phyloP scores from a whole-genome alignment of 2,329 filamentous ascomycete species.

The Pestalotiopsis sp. region DNA sequence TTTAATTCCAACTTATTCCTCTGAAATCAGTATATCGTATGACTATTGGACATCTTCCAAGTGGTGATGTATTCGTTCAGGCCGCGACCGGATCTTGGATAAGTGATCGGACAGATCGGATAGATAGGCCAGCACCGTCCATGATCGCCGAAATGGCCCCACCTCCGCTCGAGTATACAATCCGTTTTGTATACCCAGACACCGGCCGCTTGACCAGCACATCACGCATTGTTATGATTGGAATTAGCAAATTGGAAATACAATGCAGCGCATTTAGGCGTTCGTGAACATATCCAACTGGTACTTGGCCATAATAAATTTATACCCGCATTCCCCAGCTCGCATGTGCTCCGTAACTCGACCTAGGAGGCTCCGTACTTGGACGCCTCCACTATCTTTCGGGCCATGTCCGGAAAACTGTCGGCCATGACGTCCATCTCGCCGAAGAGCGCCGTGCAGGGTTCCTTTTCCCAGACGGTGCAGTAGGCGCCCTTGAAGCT shows the following conservation, averaged over 20 bases:
- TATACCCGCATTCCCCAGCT: neutral
- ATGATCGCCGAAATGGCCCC: neutral
- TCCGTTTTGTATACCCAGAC: neutral
- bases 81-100: neutral
- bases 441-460: conserved; percentile 51
- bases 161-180: neutral
- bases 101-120: neutral
- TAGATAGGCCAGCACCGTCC: neutral
- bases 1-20: neutral
- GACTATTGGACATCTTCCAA: neutral
- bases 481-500: conserved; percentile 56
- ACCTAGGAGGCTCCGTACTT: neutral
- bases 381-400: conserved; percentile 32
- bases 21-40: neutral
- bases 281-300: no score
- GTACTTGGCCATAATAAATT: no score
- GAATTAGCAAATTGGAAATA: no score
- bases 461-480: conserved; percentile 53
- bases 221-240: no score
- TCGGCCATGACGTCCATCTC: conserved; percentile 48
- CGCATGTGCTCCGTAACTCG: neutral
- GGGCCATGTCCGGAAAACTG: conserved; percentile 49
- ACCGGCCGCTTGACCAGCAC: no score
- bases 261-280: neutral
- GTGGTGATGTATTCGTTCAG: neutral